Evolutionary conservation across 2,329 filamentous ascomycete genomes (phyloP), one percentile per base, ranked within the genome.

Genomic region (Penicillium sp.): DNA sequence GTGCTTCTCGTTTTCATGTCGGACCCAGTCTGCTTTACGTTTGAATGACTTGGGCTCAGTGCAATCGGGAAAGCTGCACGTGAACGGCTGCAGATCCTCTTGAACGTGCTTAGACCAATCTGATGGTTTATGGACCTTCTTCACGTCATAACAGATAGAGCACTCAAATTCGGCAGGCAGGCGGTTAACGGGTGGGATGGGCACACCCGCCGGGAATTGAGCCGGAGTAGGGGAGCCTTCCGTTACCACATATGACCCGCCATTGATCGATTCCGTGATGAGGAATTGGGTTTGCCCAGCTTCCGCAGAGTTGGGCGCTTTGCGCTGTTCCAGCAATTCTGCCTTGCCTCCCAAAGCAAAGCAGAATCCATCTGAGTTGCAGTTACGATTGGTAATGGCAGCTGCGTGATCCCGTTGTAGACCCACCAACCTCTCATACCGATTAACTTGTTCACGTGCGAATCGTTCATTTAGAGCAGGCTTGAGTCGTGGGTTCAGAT

Each of bases 31-130:
- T 14, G 93, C 93, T 75, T 96, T 97, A 48, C 92, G 86, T 76
- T 96, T 96, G 80, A 96, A 97, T 35, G 91, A 92, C 74, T 96
- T 96, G 19, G 90, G 87, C 48, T 96, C 91, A 9, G 84, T 84
- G 70, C 93, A 96, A 50, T 86, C 82, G 2, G 89, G 86, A 78
- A 93, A 96, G 0, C 92, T 96, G 75, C 93, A 97, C 3, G 91
- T 96, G 65, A 96, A 96, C 0, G 93, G 93, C 70, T 95, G 90
- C 1, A 96, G 86, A 71, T 97, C 93, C 74, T 96, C 93, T 66
- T 96, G 91, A 1, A 97, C 90, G 69, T 97, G 93, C 72, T 97
- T 96, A 1, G 92, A 96, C 93, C 93, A 97, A 74, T 97, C 93
- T 0, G 92, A 96, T 16, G 92, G 93, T 73, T 96, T 96, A 66